These are phyloP conservation scores for Cyberlindnera meyerae DNA, from an alignment of 805 yeast species.

Conservation along the genomic window DNA sequence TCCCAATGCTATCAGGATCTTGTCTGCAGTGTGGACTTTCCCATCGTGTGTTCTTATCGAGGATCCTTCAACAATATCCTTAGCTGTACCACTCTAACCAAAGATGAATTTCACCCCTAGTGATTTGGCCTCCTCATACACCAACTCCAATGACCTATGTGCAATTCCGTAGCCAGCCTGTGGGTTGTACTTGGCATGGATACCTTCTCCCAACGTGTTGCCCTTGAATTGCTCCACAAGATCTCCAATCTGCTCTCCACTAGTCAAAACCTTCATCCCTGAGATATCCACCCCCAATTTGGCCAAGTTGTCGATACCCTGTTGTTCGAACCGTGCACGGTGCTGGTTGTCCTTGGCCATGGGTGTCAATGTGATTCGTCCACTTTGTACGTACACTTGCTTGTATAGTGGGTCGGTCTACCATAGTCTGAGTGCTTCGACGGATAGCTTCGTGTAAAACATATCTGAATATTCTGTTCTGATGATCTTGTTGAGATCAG, in stretches of 20 bases:
- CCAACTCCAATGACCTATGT: slow-evolving; percentile 32
- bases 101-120: slow-evolving; percentile 34
- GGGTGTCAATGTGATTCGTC: slow-evolving; percentile 36
- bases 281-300: slow-evolving; percentile 21
- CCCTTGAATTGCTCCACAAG: slow-evolving; percentile 25
- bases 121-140: slow-evolving; percentile 26
- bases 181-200: slow-evolving; percentile 33
- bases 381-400: slow-evolving; percentile 35
- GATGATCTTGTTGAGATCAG: slow-evolving; percentile 45
- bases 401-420: slow-evolving; percentile 27
- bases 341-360: slow-evolving; percentile 25
- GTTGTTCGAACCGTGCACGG: slow-evolving; percentile 34
- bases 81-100: slow-evolving; percentile 29
- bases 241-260: slow-evolving; percentile 29
- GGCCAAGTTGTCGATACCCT: slow-evolving; percentile 32
- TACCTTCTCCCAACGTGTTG: slow-evolving; percentile 20
- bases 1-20: slow-evolving; percentile 33
- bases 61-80: slow-evolving; percentile 11
- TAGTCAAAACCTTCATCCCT: slow-evolving; percentile 26
- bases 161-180: slow-evolving; percentile 41
- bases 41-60: slow-evolving; percentile 27
- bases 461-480: slow-evolving; percentile 42
- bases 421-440: slow-evolving; percentile 42
- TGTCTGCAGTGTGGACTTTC: slow-evolving; percentile 22
- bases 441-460: slow-evolving; percentile 37